A percentile compares a stretch with the other conserved stretches of the same genome.
phyloP scores from a whole-genome alignment of 2,329 filamentous ascomycete genomes.

The Pseudocercospora macadamiae region DNA sequence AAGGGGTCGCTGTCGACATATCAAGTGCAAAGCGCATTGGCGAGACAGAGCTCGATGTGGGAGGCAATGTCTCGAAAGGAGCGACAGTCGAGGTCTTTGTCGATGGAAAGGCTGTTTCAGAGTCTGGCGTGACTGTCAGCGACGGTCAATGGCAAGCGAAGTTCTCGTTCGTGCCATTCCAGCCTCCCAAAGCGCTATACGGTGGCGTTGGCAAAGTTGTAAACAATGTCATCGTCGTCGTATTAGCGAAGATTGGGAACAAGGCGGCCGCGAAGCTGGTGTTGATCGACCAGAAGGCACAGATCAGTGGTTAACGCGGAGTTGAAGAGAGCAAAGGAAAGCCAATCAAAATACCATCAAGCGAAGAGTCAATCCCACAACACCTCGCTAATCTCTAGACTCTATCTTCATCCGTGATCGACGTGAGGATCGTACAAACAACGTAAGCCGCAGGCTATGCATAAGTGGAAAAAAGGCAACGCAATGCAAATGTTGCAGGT shows the following conservation, averaged over 20 bases:
- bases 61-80: neutral
- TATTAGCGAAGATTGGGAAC: constrained; percentile 17
- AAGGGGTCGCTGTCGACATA: no score
- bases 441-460: constrained; percentile 24
- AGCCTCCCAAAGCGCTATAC: constrained; percentile 30
- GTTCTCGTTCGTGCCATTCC: constrained; percentile 22
- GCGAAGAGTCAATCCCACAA: constrained; percentile 13
- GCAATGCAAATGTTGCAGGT: constrained; percentile 18
- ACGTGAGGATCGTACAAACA: constrained; percentile 26
- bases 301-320: constrained; percentile 5
- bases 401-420: constrained; percentile 25
- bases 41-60: constrained; percentile 12
- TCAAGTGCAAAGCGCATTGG: constrained; percentile 4
- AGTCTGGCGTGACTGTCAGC: neutral
- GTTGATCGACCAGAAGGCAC: constrained; percentile 21
- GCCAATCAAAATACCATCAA: neutral
- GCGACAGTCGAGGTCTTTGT: constrained; percentile 16
- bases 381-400: constrained; percentile 27
- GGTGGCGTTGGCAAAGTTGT: constrained; percentile 33
- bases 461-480: constrained; percentile 12
- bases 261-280: constrained; percentile 20
- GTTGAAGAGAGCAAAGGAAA: neutral
- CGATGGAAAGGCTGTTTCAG: constrained; percentile 13
- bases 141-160: constrained; percentile 21
- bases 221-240: constrained; percentile 28